Conservation (phyloP, 331 rosid genomes). For the Quercus lobata region DNA sequence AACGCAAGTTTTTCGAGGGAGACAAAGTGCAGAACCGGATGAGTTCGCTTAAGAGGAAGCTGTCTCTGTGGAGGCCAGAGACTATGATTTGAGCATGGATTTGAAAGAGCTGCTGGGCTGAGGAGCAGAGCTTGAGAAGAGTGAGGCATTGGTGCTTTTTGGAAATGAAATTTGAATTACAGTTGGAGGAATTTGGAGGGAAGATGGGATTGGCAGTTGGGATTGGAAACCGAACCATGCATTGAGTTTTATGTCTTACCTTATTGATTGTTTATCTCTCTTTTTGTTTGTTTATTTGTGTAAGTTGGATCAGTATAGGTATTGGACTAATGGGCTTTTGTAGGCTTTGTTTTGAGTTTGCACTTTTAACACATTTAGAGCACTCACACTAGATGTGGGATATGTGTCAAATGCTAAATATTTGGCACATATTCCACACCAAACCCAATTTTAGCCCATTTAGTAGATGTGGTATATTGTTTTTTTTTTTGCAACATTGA, state of each 20-base stretch:
- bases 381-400: too few relatives aligned
- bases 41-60: constrained; percentile 50
- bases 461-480: too few relatives aligned
- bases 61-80: constrained; percentile 47
- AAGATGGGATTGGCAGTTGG: constrained; percentile 12
- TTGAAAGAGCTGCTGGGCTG: constrained; percentile 50
- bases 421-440: too few relatives aligned
- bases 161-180: constrained; percentile 13
- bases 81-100: constrained; percentile 63
- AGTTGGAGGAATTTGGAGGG: neutral
- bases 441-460: too few relatives aligned
- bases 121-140: constrained; percentile 44
- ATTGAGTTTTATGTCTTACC: neutral
- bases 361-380: too few relatives aligned
- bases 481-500: too few relatives aligned
- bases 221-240: constrained; percentile 45
- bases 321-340: too few relatives aligned
- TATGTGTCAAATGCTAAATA: too few relatives aligned
- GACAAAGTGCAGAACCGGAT: constrained; percentile 52
- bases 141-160: constrained; percentile 46
- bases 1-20: constrained; percentile 38
- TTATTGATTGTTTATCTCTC: too few relatives aligned
- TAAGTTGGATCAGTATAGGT: too few relatives aligned
- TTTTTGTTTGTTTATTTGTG: too few relatives aligned
- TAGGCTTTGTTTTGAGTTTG: too few relatives aligned